Conservation (phyloP, 1,284 basidiomycete species). For the Xanthoconium separans region DNA sequence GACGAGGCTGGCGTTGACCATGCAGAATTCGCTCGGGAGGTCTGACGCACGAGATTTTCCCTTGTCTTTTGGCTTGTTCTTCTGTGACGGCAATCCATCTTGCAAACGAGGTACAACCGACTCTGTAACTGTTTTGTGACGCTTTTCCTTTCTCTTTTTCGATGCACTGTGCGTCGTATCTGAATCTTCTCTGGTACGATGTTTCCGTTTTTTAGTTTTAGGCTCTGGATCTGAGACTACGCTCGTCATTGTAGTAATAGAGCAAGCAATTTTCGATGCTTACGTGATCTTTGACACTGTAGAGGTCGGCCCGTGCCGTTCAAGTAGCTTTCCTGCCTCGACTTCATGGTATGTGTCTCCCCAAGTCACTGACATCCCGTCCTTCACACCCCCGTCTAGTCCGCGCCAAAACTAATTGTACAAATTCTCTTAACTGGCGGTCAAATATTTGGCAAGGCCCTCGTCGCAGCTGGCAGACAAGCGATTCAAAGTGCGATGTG, state of each 20-base stretch:
- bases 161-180: constrained; percentile 9
- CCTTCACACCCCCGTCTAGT: constrained; percentile 40
- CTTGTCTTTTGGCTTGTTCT: constrained; percentile 37
- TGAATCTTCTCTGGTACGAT: constrained; percentile 25
- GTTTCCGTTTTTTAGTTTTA: constrained; percentile 63
- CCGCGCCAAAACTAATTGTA: constrained; percentile 73
- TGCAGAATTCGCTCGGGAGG: constrained; percentile 59
- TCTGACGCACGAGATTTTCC: constrained; percentile 29
- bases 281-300: constrained; percentile 21
- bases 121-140: constrained; percentile 8
- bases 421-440: constrained; percentile 82
- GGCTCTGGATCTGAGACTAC: constrained; percentile 15
- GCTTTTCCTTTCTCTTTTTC: constrained; percentile 31
- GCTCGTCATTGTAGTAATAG: constrained; percentile 20
- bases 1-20: constrained; percentile 63
- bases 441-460: constrained; percentile 89
- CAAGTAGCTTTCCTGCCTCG: constrained; percentile 2
- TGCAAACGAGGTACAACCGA: constrained; percentile 2
- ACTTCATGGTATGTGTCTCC: constrained; percentile 26
- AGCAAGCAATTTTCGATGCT: constrained; percentile 11
- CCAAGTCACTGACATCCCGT: not conserved
- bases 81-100: constrained; percentile 7
- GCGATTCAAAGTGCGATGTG: constrained; percentile 85
- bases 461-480: constrained; percentile 88
- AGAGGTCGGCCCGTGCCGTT: not conserved